Base-by-base conservation (phyloP, 208 protist species). In the Herpetomonas tarakana region DNA sequence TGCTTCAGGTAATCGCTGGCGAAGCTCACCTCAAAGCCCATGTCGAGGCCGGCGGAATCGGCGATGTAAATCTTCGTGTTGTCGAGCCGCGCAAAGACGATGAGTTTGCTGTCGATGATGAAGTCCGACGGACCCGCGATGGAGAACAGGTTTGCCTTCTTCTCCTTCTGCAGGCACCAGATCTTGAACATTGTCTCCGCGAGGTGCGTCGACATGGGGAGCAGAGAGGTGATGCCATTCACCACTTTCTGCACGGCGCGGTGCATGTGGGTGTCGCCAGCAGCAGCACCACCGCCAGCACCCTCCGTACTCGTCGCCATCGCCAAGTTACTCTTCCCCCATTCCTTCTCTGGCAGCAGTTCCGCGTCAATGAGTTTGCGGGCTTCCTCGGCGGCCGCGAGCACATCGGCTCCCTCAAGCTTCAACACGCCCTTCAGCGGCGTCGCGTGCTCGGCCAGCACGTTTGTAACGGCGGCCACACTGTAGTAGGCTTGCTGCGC, bases 401-500 rank as follows among this genome's bases (percentile, higher is more conserved):
- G 27, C 30, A 60, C 69, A 2, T 18, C 35, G 16, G 30, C 39
- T 2, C 46, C 44, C 31, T 9, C 16, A 19, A 4, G 54, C 28
- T 11, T 16, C 26, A n/a, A 3, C 62, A 52, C 21, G 28, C 31
- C 22, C 50, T 24, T 1, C 58, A 65, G 58, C 71, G 65, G 45
- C 28, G 62, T 31, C 52, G 51, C 60, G 24, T 77, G 46, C 21
- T 65, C 58, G n/a, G 55, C 67, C 27, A 78, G 58, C 41, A 61
- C 55, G 22, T 52, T 58, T 14, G 83, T 59, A 16, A 92, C 53
- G 11, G 81, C 68, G 11, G 73, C 78, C 2, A 81, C 49, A 21
- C 76, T 70, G 52, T 77, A 74, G 71, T 94, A 94, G 2, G 81
- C 76, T 59, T 94, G 84, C 53, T 83, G 70, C 47, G 62, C 75